These are phyloP conservation scores for Hibiscus trionum DNA, from an alignment of 345 rosid species.

Conservation along the genomic window DNA sequence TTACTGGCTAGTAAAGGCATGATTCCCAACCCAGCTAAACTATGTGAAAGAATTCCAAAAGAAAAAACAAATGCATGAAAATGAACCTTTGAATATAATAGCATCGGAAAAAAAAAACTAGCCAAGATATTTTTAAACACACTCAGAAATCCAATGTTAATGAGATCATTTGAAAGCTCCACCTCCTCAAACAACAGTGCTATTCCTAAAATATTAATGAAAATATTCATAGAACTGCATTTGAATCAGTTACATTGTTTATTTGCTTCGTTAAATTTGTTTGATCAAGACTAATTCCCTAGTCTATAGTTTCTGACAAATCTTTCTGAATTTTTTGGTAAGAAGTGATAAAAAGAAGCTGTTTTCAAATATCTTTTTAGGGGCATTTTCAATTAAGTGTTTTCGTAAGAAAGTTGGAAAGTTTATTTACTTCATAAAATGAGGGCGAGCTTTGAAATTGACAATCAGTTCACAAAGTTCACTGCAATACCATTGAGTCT, in stretches of 20 bases:
- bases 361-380: not conserved
- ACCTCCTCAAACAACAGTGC: not conserved
- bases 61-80: not conserved
- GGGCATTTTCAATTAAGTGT: not conserved
- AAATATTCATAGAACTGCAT: not conserved
- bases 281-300: not conserved
- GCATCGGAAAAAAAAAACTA: not conserved
- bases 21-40: not conserved
- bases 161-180: not conserved
- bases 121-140: not conserved
- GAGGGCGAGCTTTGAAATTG: not conserved
- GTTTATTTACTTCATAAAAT: not conserved
- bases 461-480: constrained; percentile 2
- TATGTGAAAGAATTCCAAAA: not conserved
- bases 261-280: not conserved
- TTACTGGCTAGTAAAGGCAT: not conserved
- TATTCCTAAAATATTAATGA: not conserved
- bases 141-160: not conserved
- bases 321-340: not conserved
- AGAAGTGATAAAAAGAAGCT: not conserved
- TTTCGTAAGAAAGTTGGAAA: not conserved
- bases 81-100: not conserved
- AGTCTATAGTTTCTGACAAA: not conserved
- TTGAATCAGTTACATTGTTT: not conserved
- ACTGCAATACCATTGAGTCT: not conserved